Evolutionary conservation across 2,329 filamentous ascomycete genomes (phyloP).

Genomic region (Venturia asperata): DNA sequence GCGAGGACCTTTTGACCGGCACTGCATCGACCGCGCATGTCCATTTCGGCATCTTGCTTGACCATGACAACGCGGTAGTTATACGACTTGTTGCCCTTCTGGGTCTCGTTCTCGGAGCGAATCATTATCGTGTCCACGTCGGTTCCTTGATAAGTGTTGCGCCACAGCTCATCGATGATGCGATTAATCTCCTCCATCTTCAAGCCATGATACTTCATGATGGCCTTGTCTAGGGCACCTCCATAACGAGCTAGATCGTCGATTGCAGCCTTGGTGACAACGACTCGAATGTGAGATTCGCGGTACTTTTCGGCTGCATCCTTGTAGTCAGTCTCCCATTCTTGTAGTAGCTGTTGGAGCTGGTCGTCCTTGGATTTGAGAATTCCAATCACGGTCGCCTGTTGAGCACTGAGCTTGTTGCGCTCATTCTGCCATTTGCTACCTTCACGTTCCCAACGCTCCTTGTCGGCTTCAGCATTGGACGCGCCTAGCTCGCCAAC

Average conservation of each 20-base stretch:
- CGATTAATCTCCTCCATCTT: slow-evolving; percentile 99
- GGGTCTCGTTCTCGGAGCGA: slow-evolving; percentile 77
- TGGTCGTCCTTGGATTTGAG: slow-evolving; percentile 83
- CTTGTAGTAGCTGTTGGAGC: slow-evolving; percentile 60
- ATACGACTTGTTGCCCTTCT: slow-evolving; percentile 71
- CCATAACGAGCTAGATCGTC: slow-evolving; percentile 81
- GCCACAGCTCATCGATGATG: slow-evolving; percentile 95
- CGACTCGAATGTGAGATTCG: slow-evolving; percentile 80
- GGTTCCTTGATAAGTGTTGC: slow-evolving; percentile 90
- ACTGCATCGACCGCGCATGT: slow-evolving; percentile 96
- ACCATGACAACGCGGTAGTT: slow-evolving; percentile 98
- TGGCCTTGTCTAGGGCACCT: slow-evolving; percentile 82
- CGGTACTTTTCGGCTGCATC: slow-evolving; percentile 74
- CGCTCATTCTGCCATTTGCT: slow-evolving; percentile 58
- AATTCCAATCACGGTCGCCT: slow-evolving; percentile 65
- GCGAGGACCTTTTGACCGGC: slow-evolving; percentile 95
- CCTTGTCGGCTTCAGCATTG: slow-evolving; percentile 76
- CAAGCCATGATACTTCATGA: slow-evolving; percentile 91
- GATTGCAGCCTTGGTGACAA: slow-evolving; percentile 85
- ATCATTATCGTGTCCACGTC: slow-evolving; percentile 97
- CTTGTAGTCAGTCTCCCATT: slow-evolving; percentile 83
- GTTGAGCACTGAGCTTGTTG: slow-evolving; percentile 63
- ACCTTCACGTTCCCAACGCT: slow-evolving; percentile 64
- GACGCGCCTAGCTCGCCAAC: slow-evolving; percentile 69
- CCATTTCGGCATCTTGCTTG: slow-evolving; percentile 95